Conservation (phyloP, 2,329 filamentous ascomycete species). For the Xylaria sp. region DNA sequence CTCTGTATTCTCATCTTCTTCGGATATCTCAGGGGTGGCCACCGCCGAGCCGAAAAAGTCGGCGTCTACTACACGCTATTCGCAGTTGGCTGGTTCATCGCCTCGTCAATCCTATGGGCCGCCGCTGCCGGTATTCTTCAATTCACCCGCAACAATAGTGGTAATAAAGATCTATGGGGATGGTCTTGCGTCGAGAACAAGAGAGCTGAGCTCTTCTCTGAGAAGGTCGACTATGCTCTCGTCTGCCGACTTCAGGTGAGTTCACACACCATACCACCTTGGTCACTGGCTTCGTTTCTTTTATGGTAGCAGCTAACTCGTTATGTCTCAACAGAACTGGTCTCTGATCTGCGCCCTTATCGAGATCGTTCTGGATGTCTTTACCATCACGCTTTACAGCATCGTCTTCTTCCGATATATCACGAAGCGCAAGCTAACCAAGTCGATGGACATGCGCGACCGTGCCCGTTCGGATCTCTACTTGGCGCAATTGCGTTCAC, state of each 20-base stretch:
- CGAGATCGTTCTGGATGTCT: constrained; percentile 89
- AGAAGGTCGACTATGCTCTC: constrained; percentile 86
- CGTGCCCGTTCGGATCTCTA: constrained; percentile 93
- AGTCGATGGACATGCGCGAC: constrained; percentile 96
- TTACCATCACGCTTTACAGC: constrained; percentile 91
- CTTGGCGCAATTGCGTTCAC: constrained; percentile 80
- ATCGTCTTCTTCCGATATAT: constrained; percentile 98
- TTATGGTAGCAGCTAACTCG: constrained; percentile 31
- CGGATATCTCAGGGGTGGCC: constrained; percentile 87
- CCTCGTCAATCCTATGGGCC: constrained; percentile 92
- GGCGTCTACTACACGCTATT: constrained; percentile 96
- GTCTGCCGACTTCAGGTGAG: constrained; percentile 85
- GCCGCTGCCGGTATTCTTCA: constrained; percentile 85
- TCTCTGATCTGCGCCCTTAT: constrained; percentile 95
- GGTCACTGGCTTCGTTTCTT: constrained; percentile 17
- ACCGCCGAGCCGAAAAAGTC: constrained; percentile 87
- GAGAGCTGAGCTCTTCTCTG: constrained; percentile 74
- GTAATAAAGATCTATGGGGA: constrained; percentile 92
- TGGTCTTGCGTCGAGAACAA: constrained; percentile 96
- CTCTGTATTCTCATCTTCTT: constrained; percentile 82
- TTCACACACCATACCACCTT: not conserved
- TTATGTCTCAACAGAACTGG: constrained; percentile 74
- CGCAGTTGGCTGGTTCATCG: constrained; percentile 89
- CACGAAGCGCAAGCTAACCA: constrained; percentile 92
- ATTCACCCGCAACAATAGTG: constrained; percentile 71